Evolutionary conservation across 2,329 filamentous ascomycete species (phyloP).

Genomic region (Dactylonectria macrodidyma): DNA sequence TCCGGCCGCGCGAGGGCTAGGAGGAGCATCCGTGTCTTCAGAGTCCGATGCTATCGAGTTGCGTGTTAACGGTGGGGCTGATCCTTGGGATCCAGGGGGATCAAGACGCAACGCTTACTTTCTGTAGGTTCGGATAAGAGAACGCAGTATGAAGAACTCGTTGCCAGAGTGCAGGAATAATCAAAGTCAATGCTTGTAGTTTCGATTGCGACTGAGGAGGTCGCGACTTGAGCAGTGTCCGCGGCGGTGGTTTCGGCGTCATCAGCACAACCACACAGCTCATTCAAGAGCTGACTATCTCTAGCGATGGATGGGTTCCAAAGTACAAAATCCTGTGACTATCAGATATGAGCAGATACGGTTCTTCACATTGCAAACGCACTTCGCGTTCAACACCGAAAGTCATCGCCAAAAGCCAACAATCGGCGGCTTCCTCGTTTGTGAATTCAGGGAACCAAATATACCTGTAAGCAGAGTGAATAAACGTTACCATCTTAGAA

Average conservation of each 20-base stretch:
- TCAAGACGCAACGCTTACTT: neutral
- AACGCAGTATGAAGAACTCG: neutral
- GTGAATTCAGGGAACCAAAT: too few species aligned
- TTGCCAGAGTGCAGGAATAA: neutral
- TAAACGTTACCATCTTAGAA: too few species aligned
- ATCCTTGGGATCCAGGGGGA: neutral
- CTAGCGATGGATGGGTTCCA: constrained; percentile 1
- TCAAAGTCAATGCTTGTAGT: neutral
- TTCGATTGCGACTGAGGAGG: neutral
- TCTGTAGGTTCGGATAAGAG: neutral
- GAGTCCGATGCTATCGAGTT: constrained; percentile 1
- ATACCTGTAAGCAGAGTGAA: too few species aligned
- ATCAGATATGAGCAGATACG: too few species aligned
- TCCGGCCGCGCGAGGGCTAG: constrained; percentile 5
- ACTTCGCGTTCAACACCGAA: too few species aligned
- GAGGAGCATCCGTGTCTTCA: neutral
- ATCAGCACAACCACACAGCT: neutral
- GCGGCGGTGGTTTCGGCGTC: neutral
- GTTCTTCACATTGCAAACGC: too few species aligned
- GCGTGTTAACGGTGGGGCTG: neutral
- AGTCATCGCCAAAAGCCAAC: too few species aligned
- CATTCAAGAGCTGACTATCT: neutral
- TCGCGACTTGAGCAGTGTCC: neutral
- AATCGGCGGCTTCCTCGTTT: too few species aligned
- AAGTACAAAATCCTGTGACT: too few species aligned